Evolutionary conservation across 768 basidiomycete genomes (phyloP).

Genomic region (Calocybe gangraenosa): DNA sequence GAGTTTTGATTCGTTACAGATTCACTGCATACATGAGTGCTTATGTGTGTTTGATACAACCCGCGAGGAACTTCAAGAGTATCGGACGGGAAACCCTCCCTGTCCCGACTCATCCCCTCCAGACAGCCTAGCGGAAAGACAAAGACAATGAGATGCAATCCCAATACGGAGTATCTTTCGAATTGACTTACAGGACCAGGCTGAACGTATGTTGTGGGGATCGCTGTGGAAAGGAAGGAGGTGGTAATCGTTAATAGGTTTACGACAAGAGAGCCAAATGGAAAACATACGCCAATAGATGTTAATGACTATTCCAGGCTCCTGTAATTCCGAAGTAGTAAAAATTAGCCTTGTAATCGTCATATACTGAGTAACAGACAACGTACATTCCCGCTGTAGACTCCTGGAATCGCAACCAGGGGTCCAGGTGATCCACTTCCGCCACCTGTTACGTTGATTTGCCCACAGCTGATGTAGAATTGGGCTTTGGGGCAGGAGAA

Average conservation of each 20-base stretch:
- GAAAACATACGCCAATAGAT: slow-evolving; percentile 11
- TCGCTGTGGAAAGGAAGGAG: slow-evolving; percentile 1
- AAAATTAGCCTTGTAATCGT: neutral
- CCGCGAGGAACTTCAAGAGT: no score
- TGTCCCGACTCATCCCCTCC: slow-evolving; percentile 1
- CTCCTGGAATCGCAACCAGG: slow-evolving; percentile 17
- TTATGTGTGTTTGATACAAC: no score
- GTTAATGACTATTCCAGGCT: slow-evolving; percentile 11
- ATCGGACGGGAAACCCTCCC: no score
- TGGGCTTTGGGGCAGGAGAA: slow-evolving; percentile 7
- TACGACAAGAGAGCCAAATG: neutral
- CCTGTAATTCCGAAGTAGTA: slow-evolving; percentile 1
- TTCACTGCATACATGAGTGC: no score
- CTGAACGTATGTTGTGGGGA: slow-evolving; percentile 11
- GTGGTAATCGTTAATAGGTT: neutral
- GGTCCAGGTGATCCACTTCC: slow-evolving; percentile 15
- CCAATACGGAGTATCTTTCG: neutral
- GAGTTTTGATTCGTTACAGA: no score
- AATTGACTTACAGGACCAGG: slow-evolving; percentile 11
- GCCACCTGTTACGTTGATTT: slow-evolving; percentile 17
- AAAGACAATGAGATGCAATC: neutral
- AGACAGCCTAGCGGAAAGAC: slow-evolving; percentile 10
- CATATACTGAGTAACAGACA: neutral
- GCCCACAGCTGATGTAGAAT: slow-evolving; percentile 19
- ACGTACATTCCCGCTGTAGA: slow-evolving; percentile 12